Conservation (phyloP, 2,329 filamentous ascomycete species). For the Apiospora hydei region DNA sequence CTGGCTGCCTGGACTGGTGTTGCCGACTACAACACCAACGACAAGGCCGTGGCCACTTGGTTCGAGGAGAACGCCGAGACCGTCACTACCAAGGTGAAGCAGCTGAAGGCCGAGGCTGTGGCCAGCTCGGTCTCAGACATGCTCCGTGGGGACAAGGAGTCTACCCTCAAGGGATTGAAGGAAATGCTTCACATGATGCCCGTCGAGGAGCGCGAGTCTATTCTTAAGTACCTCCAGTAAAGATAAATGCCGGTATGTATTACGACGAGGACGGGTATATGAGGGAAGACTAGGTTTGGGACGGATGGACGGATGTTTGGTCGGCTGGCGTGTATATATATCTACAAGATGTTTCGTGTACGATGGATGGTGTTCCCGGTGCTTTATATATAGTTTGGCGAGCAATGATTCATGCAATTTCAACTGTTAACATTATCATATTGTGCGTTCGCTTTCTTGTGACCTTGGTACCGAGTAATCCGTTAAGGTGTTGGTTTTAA, state of each 20-base stretch:
- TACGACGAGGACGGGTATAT: neutral
- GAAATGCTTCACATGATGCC: constrained; percentile 22
- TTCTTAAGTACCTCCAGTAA: constrained; percentile 17
- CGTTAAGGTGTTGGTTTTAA: neutral
- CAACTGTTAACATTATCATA: neutral
- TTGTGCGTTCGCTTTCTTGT: neutral
- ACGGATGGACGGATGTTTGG: neutral
- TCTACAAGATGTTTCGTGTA: neutral
- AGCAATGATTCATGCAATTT: constrained; percentile 13
- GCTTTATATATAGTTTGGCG: neutral
- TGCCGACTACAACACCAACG: constrained; percentile 77
- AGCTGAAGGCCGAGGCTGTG: constrained; percentile 76
- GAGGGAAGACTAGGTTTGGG: neutral
- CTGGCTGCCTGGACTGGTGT: constrained; percentile 86
- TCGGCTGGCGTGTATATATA: neutral
- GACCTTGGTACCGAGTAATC: neutral
- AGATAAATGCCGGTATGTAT: neutral
- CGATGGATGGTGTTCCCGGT: neutral
- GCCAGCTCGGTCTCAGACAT: constrained; percentile 2
- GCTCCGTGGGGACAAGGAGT: constrained; percentile 13
- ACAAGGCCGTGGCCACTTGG: constrained; percentile 88
- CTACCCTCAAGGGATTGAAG: constrained; percentile 16
- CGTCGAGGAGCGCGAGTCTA: constrained; percentile 23
- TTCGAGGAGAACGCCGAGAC: constrained; percentile 93
- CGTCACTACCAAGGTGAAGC: constrained; percentile 84